These are phyloP conservation scores for Rutstroemia sp. DNA, from an alignment of 2,329 filamentous ascomycete genomes.

Conservation along the genomic window DNA sequence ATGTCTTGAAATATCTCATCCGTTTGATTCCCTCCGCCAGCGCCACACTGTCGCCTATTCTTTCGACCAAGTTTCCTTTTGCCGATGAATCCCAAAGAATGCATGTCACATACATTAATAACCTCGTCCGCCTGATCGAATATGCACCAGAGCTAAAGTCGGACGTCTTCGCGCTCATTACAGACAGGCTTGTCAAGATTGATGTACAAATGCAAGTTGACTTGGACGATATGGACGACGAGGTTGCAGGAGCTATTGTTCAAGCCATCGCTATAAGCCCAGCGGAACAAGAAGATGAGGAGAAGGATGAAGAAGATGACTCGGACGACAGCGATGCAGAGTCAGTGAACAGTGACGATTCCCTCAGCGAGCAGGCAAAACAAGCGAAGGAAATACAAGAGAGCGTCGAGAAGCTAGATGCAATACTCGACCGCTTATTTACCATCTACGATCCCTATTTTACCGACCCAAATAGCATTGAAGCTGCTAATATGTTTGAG, in stretches of 20 bases:
- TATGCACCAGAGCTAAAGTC: conserved; percentile 73
- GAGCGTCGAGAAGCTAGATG: conserved; percentile 86
- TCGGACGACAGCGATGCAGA: conserved; percentile 59
- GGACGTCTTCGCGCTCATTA: conserved; percentile 75
- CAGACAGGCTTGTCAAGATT: conserved; percentile 83
- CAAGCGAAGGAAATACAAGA: conserved; percentile 67
- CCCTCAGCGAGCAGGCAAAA: conserved; percentile 54
- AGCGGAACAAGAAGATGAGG: conserved; percentile 45
- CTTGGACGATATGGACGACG: conserved; percentile 86
- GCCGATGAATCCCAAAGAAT: conserved; percentile 66
- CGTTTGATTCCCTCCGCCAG: conserved; percentile 75
- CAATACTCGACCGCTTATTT: conserved; percentile 83
- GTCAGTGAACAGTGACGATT: conserved; percentile 64
- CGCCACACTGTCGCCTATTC: conserved; percentile 57
- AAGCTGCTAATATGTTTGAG: conserved; percentile 66
- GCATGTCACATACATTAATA: conserved; percentile 85
- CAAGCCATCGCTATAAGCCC: conserved; percentile 38
- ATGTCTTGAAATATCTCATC: conserved; percentile 67
- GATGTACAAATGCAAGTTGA: conserved; percentile 94
- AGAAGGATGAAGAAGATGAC: conserved; percentile 40
- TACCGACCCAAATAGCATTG: conserved; percentile 56
- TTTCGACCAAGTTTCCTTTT: conserved; percentile 66
- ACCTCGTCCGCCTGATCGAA: conserved; percentile 67
- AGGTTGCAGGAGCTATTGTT: conserved; percentile 68
- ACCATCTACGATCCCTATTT: conserved; percentile 72